Base-by-base conservation (phyloP, 2,329 filamentous ascomycete genomes). In the Lomentospora prolificans region DNA sequence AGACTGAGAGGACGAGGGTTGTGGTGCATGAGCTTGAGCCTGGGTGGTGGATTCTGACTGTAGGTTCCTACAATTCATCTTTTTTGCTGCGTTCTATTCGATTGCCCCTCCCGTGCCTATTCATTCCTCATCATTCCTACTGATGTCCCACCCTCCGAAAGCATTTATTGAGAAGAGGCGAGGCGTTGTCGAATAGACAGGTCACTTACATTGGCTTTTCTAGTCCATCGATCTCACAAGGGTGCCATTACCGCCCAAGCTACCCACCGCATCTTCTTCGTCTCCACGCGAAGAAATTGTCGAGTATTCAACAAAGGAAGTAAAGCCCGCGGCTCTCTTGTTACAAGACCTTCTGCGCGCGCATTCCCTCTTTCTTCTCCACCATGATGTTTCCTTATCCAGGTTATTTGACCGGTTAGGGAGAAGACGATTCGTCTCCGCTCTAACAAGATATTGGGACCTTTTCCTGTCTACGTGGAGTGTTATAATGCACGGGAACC, bases 31-130 rank as follows among this genome's bases (percentile, higher is more conserved):
- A 99, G 73, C 72, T 99, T 60, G 92, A 99, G 69, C 75, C 81
- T 14, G 88, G 88, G 28, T 99, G 94, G 94, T 99, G 95, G 95
- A 85, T 97, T 59, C 74, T 97, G 58, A 91, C 90, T 59, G 90
- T 95, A 75, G 66, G 87, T 53, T 27, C 51, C 30, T 9, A n/a
- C 17, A 48, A 39, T 46, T n/a, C n/a, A n/a, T n/a, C n/a, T n/a
- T n/a, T n/a, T n/a, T n/a, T 30, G 10, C 44, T 50, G 50, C 33
- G 36, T 36, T 25, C 28, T 28, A 12, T 24, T n/a, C n/a, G n/a
- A n/a, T n/a, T n/a, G n/a, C n/a, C 3, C 24, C 30, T 33, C 30
- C 6, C 12, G 6, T 12, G 30, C 6, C 30, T 33, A 33, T 33
- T 12, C 30, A 12, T 33, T 12, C 12, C 6, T 33, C 30, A 33